These are phyloP conservation scores for Beta macrorhiza DNA, from an alignment of 179 eudicot genomes.

Conservation along the genomic window DNA sequence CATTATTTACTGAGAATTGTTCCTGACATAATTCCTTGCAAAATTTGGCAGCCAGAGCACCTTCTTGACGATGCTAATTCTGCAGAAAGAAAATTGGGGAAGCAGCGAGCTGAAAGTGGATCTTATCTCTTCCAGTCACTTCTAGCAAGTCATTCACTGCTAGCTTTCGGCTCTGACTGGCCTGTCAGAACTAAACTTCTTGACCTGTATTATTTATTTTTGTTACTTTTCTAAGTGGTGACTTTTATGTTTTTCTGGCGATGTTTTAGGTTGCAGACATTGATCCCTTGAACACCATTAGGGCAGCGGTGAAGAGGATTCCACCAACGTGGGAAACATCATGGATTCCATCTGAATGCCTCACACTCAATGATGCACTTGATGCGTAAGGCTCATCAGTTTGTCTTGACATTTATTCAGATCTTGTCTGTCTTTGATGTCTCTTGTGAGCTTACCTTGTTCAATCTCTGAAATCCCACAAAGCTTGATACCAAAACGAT, in stretches of 20 bases:
- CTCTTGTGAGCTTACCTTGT: background rate
- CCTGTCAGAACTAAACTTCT: conserved; percentile 56
- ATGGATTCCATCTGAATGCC: conserved; percentile 80
- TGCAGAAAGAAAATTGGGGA: conserved; percentile 73
- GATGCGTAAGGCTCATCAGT: conserved; percentile 61
- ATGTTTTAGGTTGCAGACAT: conserved; percentile 74
- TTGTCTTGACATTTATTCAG: conserved; percentile 1
- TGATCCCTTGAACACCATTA: conserved; percentile 69
- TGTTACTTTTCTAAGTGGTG: background rate
- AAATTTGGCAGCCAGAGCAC: conserved; percentile 78
- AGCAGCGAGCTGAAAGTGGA: conserved; percentile 67
- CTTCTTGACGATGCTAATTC: conserved; percentile 79
- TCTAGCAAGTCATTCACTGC: conserved; percentile 42
- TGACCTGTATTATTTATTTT: background rate
- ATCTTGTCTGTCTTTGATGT: background rate
- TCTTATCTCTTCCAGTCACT: conserved; percentile 78
- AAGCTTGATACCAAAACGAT: background rate
- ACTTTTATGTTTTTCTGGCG: background rate
- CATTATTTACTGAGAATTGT: background rate
- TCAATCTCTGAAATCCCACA: background rate
- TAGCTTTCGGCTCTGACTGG: conserved; percentile 99
- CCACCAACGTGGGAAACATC: conserved; percentile 67
- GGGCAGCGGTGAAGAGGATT: conserved; percentile 71
- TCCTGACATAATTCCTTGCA: background rate
- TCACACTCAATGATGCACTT: conserved; percentile 61